These are phyloP conservation scores for Harrya chromipes DNA, from an alignment of 768 basidiomycete species.

Conservation along the genomic window DNA sequence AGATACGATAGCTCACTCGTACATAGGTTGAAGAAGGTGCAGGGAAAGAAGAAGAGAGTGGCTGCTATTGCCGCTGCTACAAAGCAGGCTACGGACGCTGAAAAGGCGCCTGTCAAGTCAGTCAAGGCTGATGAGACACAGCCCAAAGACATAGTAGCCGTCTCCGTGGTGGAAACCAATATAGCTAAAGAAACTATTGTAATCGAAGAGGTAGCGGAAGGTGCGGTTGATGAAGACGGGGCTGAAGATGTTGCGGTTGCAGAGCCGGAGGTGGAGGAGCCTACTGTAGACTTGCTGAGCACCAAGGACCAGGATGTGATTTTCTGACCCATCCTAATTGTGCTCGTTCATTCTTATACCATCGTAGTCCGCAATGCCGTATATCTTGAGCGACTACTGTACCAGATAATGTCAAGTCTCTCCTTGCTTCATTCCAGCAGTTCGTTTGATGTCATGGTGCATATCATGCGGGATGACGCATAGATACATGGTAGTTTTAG, in stretches of 20 bases:
- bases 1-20: slow-evolving; percentile 1
- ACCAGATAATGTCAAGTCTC: slow-evolving; percentile 8
- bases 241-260: neutral
- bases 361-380: slow-evolving; percentile 3
- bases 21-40: slow-evolving; percentile 88
- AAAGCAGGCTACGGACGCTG: slow-evolving; percentile 10
- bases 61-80: slow-evolving; percentile 43
- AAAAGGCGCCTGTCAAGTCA: slow-evolving; percentile 3
- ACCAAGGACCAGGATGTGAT: slow-evolving; percentile 93
- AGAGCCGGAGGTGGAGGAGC: slow-evolving; percentile 28
- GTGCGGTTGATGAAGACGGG: slow-evolving; percentile 19
- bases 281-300: slow-evolving; percentile 63
- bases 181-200: neutral
- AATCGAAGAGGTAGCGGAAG: slow-evolving; percentile 31
- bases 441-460: slow-evolving; percentile 37
- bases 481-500: slow-evolving; percentile 70
- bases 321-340: slow-evolving; percentile 50
- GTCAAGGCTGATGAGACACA: slow-evolving; percentile 5
- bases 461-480: slow-evolving; percentile 52
- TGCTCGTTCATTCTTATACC: slow-evolving; percentile 10
- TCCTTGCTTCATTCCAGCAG: slow-evolving; percentile 8
- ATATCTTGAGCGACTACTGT: slow-evolving; percentile 4
- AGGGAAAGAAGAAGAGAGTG: slow-evolving; percentile 94
- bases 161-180: slow-evolving; percentile 1
- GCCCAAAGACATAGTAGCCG: slow-evolving; percentile 2